Base-by-base conservation (phyloP, 2,329 filamentous ascomycete species). In the Blumeria hordei region DNA sequence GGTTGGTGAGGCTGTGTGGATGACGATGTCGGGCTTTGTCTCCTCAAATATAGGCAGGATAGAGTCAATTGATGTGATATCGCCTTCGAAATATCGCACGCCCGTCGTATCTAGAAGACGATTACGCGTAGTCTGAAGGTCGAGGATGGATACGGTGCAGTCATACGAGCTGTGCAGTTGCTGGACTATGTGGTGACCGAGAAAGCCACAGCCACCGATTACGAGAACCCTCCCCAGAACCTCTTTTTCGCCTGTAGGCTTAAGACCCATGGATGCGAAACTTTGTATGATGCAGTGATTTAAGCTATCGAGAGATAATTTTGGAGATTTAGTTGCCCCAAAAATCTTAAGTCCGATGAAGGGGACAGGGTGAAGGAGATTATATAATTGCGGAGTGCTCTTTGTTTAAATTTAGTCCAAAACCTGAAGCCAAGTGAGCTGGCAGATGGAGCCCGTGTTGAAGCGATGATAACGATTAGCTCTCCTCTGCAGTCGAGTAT, bases 1-100 rank as follows among this genome's bases (percentile, higher is more conserved):
- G 69, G 75, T 70, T 41, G 85, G 85, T 36, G 81, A 85, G 18
- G 90, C 92, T 1, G 88, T 94, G 69, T 98, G 90, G 63, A 96
- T 82, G 54, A 98, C 86, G 12, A 93, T 77, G 64, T 88, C 80
- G 18, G 90, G 88, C 62, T 75, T 76, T 55, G 80, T 73, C 59
- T 78, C 71, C 35, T 73, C 67, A 62, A 96, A 80, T 47, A 86
- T 69, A 39, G 73, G 70, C 43, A 75, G 66, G 59, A 92, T 73
- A 58, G 73, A 73, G 55, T 72, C 71, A 16, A 70, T 64, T 59
- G 84, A 78, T 55, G 84, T 88, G 66, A 92, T 87, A 68, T 90
- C 84, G 65, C 79, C 83, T 61, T 87, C 80, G 66, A 78, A 75
- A 70, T 92, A 92, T 54, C 72, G 68, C 53, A 81, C 75, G 49